Evolutionary conservation across 2,329 filamentous ascomycete species (phyloP), one percentile per base, ranked within the genome.

Genomic region (Aurifilum marmelostoma): DNA sequence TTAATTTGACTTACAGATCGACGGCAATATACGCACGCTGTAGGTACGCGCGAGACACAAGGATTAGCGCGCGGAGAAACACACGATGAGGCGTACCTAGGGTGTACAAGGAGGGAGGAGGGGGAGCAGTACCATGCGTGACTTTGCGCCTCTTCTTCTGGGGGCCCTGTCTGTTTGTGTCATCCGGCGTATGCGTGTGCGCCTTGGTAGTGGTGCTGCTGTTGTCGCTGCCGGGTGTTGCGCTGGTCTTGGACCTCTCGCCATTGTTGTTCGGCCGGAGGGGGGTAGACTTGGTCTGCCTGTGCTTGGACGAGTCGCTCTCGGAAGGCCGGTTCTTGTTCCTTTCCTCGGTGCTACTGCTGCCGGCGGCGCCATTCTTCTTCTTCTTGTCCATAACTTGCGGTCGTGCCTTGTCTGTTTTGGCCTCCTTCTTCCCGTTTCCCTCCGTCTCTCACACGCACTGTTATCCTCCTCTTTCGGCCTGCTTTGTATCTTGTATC

Each of bases 61-160:
- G 32, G 75, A 75, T 67, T 59, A 73, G 69, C 65, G 50, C 47
- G 50, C 18, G 69, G 68, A 65, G 56, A 73, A 73, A 71, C 59
- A 69, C 68, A 75, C 73, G 75, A 73, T 56, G 65, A 71, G 72
- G 71, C 72, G 73, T 67, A 59, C 62, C 50, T 3, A 5, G n/a
- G 8, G n/a, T n/a, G n/a, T n/a, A n/a, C 21, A 16, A 37, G 21
- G 72, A 74, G 74, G 68, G 71, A n/a, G 21, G n/a, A 24, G 37
- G 39, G 71, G 70, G 73, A 73, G 76, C 69, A 89, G 83, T 88
- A 94, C 92, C 92, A 83, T 95, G 92, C 83, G 94, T 94, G 75
- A 95, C 92, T 83, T 95, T 95, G 84, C 92, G 91, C 82, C 92
- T 87, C 85, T 94, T 94, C 83, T 93, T 94, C 63, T 91, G 89